Evolutionary conservation across 2,329 filamentous ascomycete species (phyloP).

Genomic region (Colletotrichum sp.): DNA sequence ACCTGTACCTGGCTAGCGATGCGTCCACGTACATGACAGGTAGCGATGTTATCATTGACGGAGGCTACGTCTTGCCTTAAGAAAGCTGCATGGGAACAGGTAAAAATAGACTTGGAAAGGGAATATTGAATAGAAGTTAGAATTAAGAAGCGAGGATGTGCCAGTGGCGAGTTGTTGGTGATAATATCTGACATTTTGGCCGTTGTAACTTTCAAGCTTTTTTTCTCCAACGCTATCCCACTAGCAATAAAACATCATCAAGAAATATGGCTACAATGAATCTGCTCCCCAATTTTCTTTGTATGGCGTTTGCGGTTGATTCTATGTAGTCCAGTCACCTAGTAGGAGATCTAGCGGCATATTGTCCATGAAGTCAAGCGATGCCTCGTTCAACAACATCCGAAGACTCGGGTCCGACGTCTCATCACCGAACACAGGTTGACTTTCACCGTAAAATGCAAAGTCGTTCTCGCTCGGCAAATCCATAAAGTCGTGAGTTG

Average conservation of each 20-base stretch:
- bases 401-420: neutral
- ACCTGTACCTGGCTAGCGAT: slow-evolving; percentile 58
- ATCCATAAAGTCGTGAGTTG: neutral
- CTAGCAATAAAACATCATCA: no score
- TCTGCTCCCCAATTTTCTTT: neutral
- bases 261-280: neutral
- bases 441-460: neutral
- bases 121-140: neutral
- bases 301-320: neutral
- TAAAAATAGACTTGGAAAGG: neutral
- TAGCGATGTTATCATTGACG: slow-evolving; percentile 52
- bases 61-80: slow-evolving; percentile 31
- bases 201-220: no score
- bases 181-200: neutral
- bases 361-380: neutral
- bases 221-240: no score
- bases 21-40: slow-evolving; percentile 57
- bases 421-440: neutral
- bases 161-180: neutral
- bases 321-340: neutral
- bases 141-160: fast-evolving
- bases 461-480: slow-evolving; percentile 2
- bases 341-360: neutral
- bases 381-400: neutral
- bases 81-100: neutral